Conservation (phyloP, 75 land plant species). For the Adiantum capillusveneris region DNA sequence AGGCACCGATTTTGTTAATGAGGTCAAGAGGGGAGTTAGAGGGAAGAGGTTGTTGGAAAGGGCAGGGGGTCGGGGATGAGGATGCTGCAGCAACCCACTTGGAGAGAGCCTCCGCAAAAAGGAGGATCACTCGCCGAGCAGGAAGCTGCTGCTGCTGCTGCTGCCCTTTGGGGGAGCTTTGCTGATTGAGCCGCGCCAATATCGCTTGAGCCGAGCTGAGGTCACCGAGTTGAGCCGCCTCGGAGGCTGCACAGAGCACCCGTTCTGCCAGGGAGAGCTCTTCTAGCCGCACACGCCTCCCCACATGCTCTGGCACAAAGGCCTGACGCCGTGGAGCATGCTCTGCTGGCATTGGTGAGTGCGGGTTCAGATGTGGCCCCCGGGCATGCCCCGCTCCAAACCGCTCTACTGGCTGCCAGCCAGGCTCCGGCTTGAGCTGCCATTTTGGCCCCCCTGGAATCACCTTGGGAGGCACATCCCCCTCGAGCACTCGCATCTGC, state of each 20-base stretch:
- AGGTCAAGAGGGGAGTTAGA: constrained; percentile 25
- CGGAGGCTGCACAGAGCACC: constrained; percentile 44
- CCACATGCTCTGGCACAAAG: neutral
- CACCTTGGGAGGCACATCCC: too few relatives aligned
- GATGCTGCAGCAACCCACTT: constrained; percentile 11
- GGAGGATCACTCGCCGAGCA: constrained; percentile 51
- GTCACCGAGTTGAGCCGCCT: constrained; percentile 47
- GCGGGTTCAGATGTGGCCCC: too few relatives aligned
- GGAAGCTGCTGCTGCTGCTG: constrained; percentile 48
- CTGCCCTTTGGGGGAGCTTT: constrained; percentile 61
- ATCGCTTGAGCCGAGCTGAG: constrained; percentile 51
- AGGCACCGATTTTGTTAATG: constrained; percentile 56
- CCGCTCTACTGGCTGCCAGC: too few relatives aligned
- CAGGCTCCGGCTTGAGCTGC: too few relatives aligned
- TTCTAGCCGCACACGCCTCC: constrained; percentile 1
- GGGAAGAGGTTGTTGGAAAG: constrained; percentile 22
- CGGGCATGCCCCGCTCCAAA: too few relatives aligned
- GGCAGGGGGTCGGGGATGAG: neutral
- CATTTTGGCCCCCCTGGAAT: too few relatives aligned
- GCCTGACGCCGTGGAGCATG: too few relatives aligned
- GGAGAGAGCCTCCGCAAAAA: constrained; percentile 64
- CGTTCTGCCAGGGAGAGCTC: constrained; percentile 35
- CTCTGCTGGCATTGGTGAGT: too few relatives aligned
- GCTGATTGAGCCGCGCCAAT: constrained; percentile 91
- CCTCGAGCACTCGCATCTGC: too few relatives aligned